phyloP scores from a whole-genome alignment of 225 moss, liverwort and hornwort genomes.

The Sphagnum tenellum region DNA sequence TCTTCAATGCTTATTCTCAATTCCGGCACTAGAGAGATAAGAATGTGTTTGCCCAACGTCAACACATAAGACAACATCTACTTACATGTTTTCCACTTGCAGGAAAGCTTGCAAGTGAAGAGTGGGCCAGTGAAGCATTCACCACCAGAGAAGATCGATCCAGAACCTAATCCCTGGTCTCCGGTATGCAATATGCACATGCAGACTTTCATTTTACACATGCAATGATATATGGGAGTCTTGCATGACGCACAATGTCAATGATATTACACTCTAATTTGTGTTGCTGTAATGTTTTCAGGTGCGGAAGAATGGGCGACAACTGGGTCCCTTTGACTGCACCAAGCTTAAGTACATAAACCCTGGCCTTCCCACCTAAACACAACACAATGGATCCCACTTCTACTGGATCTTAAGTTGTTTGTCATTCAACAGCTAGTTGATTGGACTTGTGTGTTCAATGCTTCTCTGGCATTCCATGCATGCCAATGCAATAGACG shows the following conservation, averaged over 20 bases:
- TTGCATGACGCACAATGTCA: not conserved
- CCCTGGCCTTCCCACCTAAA: no score
- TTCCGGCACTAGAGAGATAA: not conserved
- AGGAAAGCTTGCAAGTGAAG: slow-evolving; percentile 70
- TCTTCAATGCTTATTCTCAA: not conserved
- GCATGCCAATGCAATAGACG: no score
- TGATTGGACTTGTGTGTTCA: no score
- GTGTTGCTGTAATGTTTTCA: slow-evolving; percentile 6
- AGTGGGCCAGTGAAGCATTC: slow-evolving; percentile 77
- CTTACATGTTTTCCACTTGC: slow-evolving; percentile 7
- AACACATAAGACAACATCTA: not conserved
- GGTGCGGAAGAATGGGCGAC: slow-evolving; percentile 28
- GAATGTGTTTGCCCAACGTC: not conserved
- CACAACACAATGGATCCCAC: no score
- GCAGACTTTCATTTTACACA: not conserved
- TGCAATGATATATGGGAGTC: not conserved
- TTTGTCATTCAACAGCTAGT: no score
- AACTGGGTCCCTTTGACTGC: slow-evolving; percentile 39
- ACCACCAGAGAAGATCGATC: slow-evolving; percentile 56
- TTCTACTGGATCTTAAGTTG: no score
- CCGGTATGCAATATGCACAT: slow-evolving; percentile 39
- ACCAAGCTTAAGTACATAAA: slow-evolving; percentile 13
- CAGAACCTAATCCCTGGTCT: slow-evolving; percentile 76
- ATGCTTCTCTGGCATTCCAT: no score
- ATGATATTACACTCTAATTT: not conserved